These are phyloP conservation scores for Cladobotryum protrusum DNA, from an alignment of 2,329 filamentous ascomycete species.

Conservation along the genomic window DNA sequence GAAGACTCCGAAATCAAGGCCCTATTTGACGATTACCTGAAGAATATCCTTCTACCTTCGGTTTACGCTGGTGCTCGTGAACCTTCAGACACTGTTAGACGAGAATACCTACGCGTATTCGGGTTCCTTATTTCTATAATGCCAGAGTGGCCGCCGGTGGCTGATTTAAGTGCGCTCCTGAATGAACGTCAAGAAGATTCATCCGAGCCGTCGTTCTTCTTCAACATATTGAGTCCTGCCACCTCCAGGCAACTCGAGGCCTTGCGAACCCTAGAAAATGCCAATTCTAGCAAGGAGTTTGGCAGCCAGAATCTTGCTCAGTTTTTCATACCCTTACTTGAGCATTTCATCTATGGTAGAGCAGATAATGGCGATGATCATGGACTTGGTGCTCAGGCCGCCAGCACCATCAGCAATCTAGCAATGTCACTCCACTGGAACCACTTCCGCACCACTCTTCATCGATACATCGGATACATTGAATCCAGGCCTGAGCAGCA, in stretches of 20 bases:
- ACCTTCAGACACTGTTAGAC: slow-evolving; percentile 73
- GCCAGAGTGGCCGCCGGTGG: slow-evolving; percentile 61
- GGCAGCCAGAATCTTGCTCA: slow-evolving; percentile 73
- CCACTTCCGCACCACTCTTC: slow-evolving; percentile 79
- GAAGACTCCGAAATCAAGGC: slow-evolving; percentile 26
- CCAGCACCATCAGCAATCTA: slow-evolving; percentile 70
- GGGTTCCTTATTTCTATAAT: slow-evolving; percentile 70
- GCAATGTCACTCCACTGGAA: slow-evolving; percentile 79
- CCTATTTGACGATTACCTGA: slow-evolving; percentile 53
- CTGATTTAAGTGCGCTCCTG: slow-evolving; percentile 67
- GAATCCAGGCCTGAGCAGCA: slow-evolving; percentile 73
- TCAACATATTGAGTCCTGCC: slow-evolving; percentile 85
- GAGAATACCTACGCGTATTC: slow-evolving; percentile 74
- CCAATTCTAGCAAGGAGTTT: slow-evolving; percentile 58
- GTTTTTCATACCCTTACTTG: slow-evolving; percentile 83
- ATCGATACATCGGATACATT: slow-evolving; percentile 77
- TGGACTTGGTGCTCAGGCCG: slow-evolving; percentile 78
- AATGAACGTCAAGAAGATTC: slow-evolving; percentile 56
- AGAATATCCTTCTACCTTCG: slow-evolving; percentile 62
- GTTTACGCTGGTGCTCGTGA: slow-evolving; percentile 72
- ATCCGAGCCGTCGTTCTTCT: slow-evolving; percentile 71
- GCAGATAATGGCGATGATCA: slow-evolving; percentile 70
- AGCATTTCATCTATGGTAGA: slow-evolving; percentile 88
- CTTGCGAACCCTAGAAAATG: slow-evolving; percentile 66
- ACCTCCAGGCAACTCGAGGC: slow-evolving; percentile 80